A percentile compares a stretch with the other conserved stretches of the same genome.
phyloP scores from a whole-genome alignment of 305 asterid species.

The Petunia hybrid region DNA sequence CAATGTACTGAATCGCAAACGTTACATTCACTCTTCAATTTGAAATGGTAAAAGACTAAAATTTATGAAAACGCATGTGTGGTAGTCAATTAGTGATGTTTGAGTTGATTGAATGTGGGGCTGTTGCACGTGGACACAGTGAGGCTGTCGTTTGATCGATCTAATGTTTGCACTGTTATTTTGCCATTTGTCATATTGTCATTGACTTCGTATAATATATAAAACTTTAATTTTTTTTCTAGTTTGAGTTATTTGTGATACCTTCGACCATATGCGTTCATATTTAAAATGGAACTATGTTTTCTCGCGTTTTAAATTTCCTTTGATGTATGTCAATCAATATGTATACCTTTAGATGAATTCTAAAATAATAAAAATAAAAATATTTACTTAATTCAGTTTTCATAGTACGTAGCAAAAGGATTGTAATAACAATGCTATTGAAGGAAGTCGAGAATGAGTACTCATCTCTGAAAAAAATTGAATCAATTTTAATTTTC shows the following conservation, averaged over 20 bases:
- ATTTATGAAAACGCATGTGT: neutral
- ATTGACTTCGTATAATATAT: neutral
- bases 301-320: neutral
- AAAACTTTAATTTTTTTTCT: neutral
- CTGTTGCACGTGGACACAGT: neutral
- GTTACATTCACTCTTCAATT: no score
- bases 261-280: neutral
- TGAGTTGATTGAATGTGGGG: slow-evolving; percentile 8
- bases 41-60: no score
- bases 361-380: no score
- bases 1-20: no score
- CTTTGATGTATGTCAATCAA: neutral
- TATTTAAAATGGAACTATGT: neutral
- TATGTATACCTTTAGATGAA: neutral
- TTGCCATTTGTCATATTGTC: neutral
- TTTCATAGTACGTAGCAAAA: no score
- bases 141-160: neutral
- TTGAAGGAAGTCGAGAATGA: no score
- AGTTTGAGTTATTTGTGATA: neutral
- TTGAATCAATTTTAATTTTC: no score
- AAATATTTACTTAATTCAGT: no score
- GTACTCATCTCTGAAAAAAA: no score
- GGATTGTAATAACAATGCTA: no score
- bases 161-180: neutral
- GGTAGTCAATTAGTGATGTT: neutral